Conservation (phyloP, 2,329 filamentous ascomycete genomes). For the Phialocephala sp. region DNA sequence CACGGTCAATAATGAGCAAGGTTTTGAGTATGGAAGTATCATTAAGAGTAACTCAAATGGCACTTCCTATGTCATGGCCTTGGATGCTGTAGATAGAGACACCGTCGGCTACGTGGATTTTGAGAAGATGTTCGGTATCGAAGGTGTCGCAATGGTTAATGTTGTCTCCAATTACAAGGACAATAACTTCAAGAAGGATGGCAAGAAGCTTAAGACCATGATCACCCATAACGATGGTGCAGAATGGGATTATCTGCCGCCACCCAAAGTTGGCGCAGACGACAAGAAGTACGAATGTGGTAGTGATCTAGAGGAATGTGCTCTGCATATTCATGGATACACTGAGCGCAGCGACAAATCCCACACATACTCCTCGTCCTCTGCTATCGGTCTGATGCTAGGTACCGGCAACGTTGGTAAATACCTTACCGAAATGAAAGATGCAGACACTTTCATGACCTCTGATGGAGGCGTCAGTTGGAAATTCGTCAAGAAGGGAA, state of each 20-base stretch:
- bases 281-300: slow-evolving; percentile 75
- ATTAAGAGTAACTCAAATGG: slow-evolving; percentile 99
- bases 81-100: slow-evolving; percentile 82
- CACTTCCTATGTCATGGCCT: slow-evolving; percentile 88
- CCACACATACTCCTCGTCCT: slow-evolving; percentile 86
- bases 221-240: slow-evolving; percentile 97
- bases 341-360: slow-evolving; percentile 84
- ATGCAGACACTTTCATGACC: slow-evolving; percentile 89
- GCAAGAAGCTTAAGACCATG: slow-evolving; percentile 84
- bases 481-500: slow-evolving; percentile 84
- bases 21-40: slow-evolving; percentile 79
- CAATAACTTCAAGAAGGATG: slow-evolving; percentile 57
- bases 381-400: slow-evolving; percentile 89
- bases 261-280: slow-evolving; percentile 74
- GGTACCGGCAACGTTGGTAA: slow-evolving; percentile 89
- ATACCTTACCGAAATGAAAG: slow-evolving; percentile 44
- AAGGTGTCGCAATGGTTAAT: slow-evolving; percentile 90
- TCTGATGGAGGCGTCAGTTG: slow-evolving; percentile 89
- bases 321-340: slow-evolving; percentile 92
- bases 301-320: slow-evolving; percentile 70
- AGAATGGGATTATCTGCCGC: slow-evolving; percentile 78
- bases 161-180: slow-evolving; percentile 75
- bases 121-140: slow-evolving; percentile 90
- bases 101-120: slow-evolving; percentile 84
- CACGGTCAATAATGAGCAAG: slow-evolving; percentile 70